Base-by-base conservation (phyloP, 768 basidiomycete species). In the Boletus vinaceobasis region DNA sequence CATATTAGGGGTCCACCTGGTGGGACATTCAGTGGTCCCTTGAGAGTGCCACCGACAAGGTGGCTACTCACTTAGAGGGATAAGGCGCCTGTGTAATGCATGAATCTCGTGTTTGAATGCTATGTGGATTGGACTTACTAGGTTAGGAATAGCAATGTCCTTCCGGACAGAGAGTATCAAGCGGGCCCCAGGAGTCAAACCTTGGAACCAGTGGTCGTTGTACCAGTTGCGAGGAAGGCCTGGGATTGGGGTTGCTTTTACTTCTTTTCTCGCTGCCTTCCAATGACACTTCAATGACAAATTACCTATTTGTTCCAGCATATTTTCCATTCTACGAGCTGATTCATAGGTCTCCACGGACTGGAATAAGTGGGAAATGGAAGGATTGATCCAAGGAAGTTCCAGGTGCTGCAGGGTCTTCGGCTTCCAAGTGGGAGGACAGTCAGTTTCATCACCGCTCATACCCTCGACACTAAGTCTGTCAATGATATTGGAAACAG, bases 371-470 rank as follows among this genome's bases (percentile, higher is more conserved):
- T 14, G 3, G 5, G 32, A 48, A 10, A 48, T 9, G 4, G 2
- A 2, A 14, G 46, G 21, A 19, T 2, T 53, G 9, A 48, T 42
- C 39, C 52, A 48, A 4, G 46, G 32, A 26, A 53, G 15, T 5
- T 40, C 52, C 1, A 48, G 3, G 10, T n/a, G 3, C 13, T 6
- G 0, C 1, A 53, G 10, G 3, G 17, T 17, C 39, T 48, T 53
- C 0, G 17, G 39, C 11, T 33, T 23, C 0, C 2, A 11, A 11
- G 11, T 2, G 8, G 29, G 19, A 14, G 42, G 35, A 14, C 11
- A 19, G 10, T 58, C 43, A 15, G 48, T 58, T n/a, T 58, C 23
- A 19, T 58, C 53, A 29, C 43, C 43, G 23, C 53, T 58, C 57
- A 58, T 56, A 7, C 55, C 55, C 5, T 56, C 23, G 6, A 59